Percentiles rank a stretch among this genome's conserved stretches.
Evolutionary conservation across 805 yeast genomes (phyloP).

Genomic region (Teunomyces panamensis): DNA sequence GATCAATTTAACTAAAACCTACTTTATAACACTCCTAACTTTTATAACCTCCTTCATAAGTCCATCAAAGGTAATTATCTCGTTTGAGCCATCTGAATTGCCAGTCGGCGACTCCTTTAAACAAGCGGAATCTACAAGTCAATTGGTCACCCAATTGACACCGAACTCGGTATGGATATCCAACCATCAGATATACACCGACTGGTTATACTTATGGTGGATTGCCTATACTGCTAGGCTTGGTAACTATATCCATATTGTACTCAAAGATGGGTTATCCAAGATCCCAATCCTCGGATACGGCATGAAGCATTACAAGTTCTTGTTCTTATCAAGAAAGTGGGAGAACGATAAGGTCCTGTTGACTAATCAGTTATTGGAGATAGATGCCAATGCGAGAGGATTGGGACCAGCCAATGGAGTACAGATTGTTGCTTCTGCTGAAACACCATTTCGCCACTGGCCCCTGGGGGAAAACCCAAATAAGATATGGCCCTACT

Average conservation of each 20-base stretch:
- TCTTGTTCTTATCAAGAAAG: slow-evolving; percentile 77
- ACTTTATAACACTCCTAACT: slow-evolving; percentile 54
- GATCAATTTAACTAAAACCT: slow-evolving; percentile 53
- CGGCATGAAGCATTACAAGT: slow-evolving; percentile 79
- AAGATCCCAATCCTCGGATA: slow-evolving; percentile 75
- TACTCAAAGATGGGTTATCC: slow-evolving; percentile 69
- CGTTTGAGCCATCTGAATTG: slow-evolving; percentile 38
- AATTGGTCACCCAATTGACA: slow-evolving; percentile 5
- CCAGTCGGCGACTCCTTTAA: slow-evolving; percentile 6
- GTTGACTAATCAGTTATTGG: slow-evolving; percentile 53
- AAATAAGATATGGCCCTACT: slow-evolving; percentile 42
- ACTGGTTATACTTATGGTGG: slow-evolving; percentile 94
- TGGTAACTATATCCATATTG: slow-evolving; percentile 64
- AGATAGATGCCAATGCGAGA: slow-evolving; percentile 59
- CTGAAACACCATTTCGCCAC: slow-evolving; percentile 15
- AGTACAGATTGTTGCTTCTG: slow-evolving; percentile 28
- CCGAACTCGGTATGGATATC: slow-evolving; percentile 66
- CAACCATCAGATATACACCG: slow-evolving; percentile 94
- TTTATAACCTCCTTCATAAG: slow-evolving; percentile 49
- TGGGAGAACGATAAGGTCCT: slow-evolving; percentile 75
- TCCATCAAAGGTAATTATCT: slow-evolving; percentile 51
- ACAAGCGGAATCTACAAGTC: slow-evolving; percentile 2
- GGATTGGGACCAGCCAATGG: slow-evolving; percentile 54
- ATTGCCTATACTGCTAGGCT: slow-evolving; percentile 64
- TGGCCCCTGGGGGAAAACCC: slow-evolving; percentile 33